Base-by-base conservation (phyloP, 2,329 filamentous ascomycete genomes). In the Daldinia eschscholtzii region DNA sequence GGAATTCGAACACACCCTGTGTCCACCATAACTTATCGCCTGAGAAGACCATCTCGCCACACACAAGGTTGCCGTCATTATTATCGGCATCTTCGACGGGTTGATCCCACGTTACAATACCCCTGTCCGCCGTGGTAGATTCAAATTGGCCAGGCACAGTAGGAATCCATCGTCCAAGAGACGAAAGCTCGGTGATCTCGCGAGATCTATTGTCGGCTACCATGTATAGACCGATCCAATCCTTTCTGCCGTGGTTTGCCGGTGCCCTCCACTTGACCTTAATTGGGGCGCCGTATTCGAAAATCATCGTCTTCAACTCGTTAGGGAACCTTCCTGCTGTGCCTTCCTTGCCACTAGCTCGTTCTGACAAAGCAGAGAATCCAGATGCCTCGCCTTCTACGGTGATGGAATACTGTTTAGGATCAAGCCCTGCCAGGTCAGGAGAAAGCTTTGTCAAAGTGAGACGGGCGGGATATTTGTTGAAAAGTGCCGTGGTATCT, bases 1-100 rank as follows among this genome's bases (percentile, higher is more conserved):
- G 90, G 83, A 99, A 97, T 77, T 99, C 96, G 77, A 97, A 99
- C 2, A 97, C 92, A 61, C 96, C 96, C 68, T 95, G 92, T 0
- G 92, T 97, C 96, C 96, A 99, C 91, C 93, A 99, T 2, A 98
- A 87, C 81, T 97, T 97, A 82, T 98, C 94, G 55, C 96, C 94
- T 9, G 90, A 85, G 77, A 99, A 98, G 12, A 93, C 81, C 76
- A 98, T 91, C 78, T 97, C 93, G 48, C 96, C 96, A 12, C 88
- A 86, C 3, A 93, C 87, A 71, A 90, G 85, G 64, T 92, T 86
- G 18, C 80, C 82, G 3, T 86, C 86, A 2, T 85, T 83, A 0
- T 84, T 83, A 61, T 89, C 86, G 12, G 75, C 84, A 82, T 71
- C 81, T 71, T 83, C 78, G 0, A 90, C 79, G 0, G 87, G 82